These are phyloP conservation scores for Byssoonygena ceratinophila DNA, from an alignment of 2,329 filamentous ascomycete species.

Conservation along the genomic window DNA sequence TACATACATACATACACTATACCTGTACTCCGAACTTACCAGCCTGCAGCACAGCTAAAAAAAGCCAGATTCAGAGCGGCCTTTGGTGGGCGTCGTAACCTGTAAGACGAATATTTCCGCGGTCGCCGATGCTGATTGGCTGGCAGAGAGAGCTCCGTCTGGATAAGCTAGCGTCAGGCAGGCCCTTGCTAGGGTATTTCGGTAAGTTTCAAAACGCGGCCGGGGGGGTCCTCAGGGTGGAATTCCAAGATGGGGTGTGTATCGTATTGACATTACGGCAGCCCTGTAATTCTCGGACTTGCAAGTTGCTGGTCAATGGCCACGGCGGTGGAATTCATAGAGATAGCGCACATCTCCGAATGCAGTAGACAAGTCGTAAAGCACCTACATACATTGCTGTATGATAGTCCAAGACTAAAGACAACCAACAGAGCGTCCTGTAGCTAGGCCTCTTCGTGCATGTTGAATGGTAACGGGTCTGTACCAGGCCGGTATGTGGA, in stretches of 20 bases:
- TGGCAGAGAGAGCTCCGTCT: neutral
- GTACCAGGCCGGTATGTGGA: neutral
- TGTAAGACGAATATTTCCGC: neutral
- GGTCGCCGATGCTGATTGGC: neutral
- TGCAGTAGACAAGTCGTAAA: no score
- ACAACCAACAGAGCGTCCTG: no score
- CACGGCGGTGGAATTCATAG: no score
- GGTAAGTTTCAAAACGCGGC: slow-evolving; percentile 12
- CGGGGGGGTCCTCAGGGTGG: neutral
- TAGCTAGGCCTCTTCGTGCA: no score
- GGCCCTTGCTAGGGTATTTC: neutral
- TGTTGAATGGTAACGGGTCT: no score
- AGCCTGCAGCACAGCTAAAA: neutral
- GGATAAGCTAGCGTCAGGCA: neutral
- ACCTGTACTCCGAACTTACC: no score
- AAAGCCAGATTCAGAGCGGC: neutral
- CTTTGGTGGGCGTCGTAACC: slow-evolving; percentile 1
- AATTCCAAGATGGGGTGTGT: neutral
- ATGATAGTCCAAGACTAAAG: no score
- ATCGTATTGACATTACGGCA: neutral
- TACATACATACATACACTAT: no score
- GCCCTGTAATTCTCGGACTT: no score
- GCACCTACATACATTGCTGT: no score
- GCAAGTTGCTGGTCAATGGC: no score
- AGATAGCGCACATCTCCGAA: no score